Evolutionary conservation across 345 rosid species (phyloP), one percentile per base, ranked within the genome.

Genomic region (Syzygium oleosum): DNA sequence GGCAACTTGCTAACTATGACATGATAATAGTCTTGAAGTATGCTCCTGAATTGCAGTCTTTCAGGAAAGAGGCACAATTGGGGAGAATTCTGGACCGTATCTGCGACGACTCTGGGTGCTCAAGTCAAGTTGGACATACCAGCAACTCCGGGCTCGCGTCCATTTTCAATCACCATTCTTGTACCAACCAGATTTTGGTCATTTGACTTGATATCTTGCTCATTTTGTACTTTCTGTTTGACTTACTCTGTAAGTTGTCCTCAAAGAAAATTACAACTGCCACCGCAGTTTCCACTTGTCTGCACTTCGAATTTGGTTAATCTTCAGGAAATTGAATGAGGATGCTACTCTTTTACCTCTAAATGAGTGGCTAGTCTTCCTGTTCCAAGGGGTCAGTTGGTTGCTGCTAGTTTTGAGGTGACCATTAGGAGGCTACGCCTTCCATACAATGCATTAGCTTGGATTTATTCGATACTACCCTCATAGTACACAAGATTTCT

Each of bases 341-440:
- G 86, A 89, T 87, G 53, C 77, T 29, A 85, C 88, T 13, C 55
- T 87, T 84, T 41, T 89, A 9, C 94, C 93, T 46, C 79, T 89
- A 27, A 65, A 87, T 84, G 84, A 31, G 85, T 92, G 93, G 93
- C 68, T 91, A 19, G 87, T 86, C 31, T 29, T 85, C 55, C 31
- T 88, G 21, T 84, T 89, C 87, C 93, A 91, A 83, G 94, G 93
- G 78, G 84, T 89, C 84, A 86, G 91, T 46, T 93, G 93, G 93
- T 85, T 91, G 89, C 87, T 88, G 52, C 85, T 93, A 55, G 88
- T 86, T 84, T 41, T 89, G 46, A 59, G 2, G 73, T 92, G 65
- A 41, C 89, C 92, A 51, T 86, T 17, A 88, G 85, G 55, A 87
- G 86, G 84, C 87, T 88, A 27, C 53, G 58, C 56, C 65, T 84